Evolutionary conservation across 2,329 filamentous ascomycete genomes (phyloP).

Genomic region (Monosporascus sp.): DNA sequence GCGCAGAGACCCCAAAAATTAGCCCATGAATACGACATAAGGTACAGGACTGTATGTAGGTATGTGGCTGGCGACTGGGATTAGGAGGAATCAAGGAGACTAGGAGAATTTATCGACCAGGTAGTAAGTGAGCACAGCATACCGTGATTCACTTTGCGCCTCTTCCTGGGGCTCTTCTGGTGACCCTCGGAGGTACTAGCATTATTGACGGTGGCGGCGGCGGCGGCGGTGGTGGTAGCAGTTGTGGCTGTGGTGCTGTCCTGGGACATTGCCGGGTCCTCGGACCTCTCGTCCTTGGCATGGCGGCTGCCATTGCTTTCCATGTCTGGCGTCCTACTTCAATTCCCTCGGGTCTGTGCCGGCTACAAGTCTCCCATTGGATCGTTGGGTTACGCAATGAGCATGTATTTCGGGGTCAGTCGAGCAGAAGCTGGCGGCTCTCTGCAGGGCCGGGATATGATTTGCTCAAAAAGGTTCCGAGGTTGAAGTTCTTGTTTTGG

Average conservation of each 20-base stretch:
- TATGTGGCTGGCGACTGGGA: constrained; percentile 7
- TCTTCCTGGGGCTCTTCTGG: constrained; percentile 66
- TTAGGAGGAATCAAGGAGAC: constrained; percentile 8
- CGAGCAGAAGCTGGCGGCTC: constrained; percentile 35
- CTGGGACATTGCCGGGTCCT: constrained; percentile 32
- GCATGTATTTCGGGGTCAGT: constrained; percentile 37
- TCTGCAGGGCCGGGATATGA: constrained; percentile 33
- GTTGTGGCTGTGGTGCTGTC: constrained; percentile 19
- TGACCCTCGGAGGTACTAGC: constrained; percentile 22
- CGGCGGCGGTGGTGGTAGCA: constrained; percentile 20
- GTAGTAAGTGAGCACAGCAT: constrained; percentile 35
- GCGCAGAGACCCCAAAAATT: constrained; percentile 32
- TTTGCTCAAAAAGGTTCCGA: constrained; percentile 20
- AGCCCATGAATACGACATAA: constrained; percentile 25
- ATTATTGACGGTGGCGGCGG: constrained; percentile 28
- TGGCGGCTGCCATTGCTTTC: constrained; percentile 29
- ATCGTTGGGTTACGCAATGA: constrained; percentile 38
- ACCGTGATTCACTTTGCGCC: constrained; percentile 89
- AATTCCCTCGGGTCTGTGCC: constrained; percentile 31
- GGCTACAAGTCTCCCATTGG: constrained; percentile 37
- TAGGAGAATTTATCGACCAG: constrained; percentile 13
- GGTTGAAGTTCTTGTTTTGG: not conserved
- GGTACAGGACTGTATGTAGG: not conserved
- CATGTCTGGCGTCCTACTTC: constrained; percentile 25
- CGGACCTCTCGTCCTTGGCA: constrained; percentile 35